Percentiles rank a stretch among this genome's conserved stretches.
These are phyloP conservation scores for Metarhizium sp. DNA, from an alignment of 2,329 filamentous ascomycete genomes.

Conservation along the genomic window DNA sequence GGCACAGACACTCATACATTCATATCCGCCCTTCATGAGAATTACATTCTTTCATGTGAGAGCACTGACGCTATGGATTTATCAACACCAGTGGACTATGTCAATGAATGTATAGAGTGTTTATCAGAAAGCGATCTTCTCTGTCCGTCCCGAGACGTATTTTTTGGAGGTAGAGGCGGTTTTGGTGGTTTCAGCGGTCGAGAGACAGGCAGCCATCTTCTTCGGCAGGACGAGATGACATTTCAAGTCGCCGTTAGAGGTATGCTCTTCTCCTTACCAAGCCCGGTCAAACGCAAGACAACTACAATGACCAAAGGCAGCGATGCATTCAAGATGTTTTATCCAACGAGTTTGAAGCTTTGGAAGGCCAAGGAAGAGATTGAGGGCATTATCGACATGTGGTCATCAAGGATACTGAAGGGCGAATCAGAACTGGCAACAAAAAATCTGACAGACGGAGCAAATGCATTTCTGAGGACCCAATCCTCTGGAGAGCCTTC, in stretches of 20 bases:
- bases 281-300: conserved; percentile 68
- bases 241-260: conserved; percentile 88
- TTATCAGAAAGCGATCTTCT: conserved; percentile 85
- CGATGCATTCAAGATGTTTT: conserved; percentile 84
- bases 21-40: conserved; percentile 84
- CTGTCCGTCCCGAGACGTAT: conserved; percentile 60
- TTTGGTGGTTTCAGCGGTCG: conserved; percentile 29
- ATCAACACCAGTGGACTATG: conserved; percentile 60
- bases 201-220: conserved; percentile 57
- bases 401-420: conserved; percentile 52
- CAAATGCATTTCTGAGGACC: conserved; percentile 38
- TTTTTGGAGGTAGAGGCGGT: conserved; percentile 53
- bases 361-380: conserved; percentile 81
- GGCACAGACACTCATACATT: conserved; percentile 90
- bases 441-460: conserved; percentile 33
- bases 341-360: conserved; percentile 72
- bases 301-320: conserved; percentile 31
- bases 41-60: conserved; percentile 80
- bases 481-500: conserved; percentile 20
- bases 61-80: conserved; percentile 37
- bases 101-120: conserved; percentile 77
- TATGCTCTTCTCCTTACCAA: conserved; percentile 73
- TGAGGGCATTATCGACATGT: conserved; percentile 61
- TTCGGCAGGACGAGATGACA: conserved; percentile 88
- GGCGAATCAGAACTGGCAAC: conserved; percentile 34